phyloP scores from a whole-genome alignment of 2,329 filamentous ascomycete species.

The Akanthomyces uredinophilus region DNA sequence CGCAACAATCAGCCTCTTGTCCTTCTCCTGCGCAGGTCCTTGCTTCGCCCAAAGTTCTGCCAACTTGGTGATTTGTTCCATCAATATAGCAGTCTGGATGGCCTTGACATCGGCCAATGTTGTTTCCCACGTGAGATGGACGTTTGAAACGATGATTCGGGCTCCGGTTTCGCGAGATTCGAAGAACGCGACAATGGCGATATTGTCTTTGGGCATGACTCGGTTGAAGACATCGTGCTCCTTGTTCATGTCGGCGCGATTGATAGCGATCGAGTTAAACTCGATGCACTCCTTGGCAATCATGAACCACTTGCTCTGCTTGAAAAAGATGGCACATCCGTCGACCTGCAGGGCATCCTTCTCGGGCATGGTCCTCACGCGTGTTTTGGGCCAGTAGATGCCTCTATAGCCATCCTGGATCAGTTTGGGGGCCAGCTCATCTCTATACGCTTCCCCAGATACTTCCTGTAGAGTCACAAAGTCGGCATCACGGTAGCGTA shows the following conservation, averaged over 20 bases:
- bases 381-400: slow-evolving; percentile 84
- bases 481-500: slow-evolving; percentile 74
- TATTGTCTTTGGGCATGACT: slow-evolving; percentile 97
- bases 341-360: slow-evolving; percentile 87
- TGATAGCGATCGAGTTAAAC: slow-evolving; percentile 87
- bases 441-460: slow-evolving; percentile 84
- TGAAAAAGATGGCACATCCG: slow-evolving; percentile 95
- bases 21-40: slow-evolving; percentile 77
- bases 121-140: slow-evolving; percentile 93
- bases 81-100: slow-evolving; percentile 89
- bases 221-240: slow-evolving; percentile 98
- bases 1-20: slow-evolving; percentile 61
- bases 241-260: slow-evolving; percentile 92
- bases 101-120: slow-evolving; percentile 89
- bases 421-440: slow-evolving; percentile 82
- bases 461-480: slow-evolving; percentile 93
- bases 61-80: slow-evolving; percentile 84
- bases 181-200: slow-evolving; percentile 85
- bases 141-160: slow-evolving; percentile 86
- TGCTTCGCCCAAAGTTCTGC: slow-evolving; percentile 79
- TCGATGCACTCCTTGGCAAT: slow-evolving; percentile 93
- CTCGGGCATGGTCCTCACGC: slow-evolving; percentile 87
- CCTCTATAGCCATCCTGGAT: slow-evolving; percentile 89
- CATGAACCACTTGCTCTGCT: slow-evolving; percentile 86
- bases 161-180: slow-evolving; percentile 90